Evolutionary conservation across 805 yeast genomes (phyloP), one percentile per base, ranked within the genome.

Genomic region (Candida verbasci): DNA sequence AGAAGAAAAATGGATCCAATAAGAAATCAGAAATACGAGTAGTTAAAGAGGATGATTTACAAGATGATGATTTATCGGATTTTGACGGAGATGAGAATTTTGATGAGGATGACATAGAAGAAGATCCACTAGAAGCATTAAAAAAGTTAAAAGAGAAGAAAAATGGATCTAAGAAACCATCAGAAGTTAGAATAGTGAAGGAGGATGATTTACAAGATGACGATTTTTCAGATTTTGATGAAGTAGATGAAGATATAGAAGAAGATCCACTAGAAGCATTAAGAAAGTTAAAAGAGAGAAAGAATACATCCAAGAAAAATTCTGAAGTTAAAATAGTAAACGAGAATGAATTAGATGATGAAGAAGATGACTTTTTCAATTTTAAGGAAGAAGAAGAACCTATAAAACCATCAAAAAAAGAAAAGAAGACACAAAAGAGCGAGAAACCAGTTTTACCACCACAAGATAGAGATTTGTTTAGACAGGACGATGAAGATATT

Each of bases 401-500:
- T 22, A 31, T 27, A 33, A 24, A 14, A 26, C 26, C 29, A 17
- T 34, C 34, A 28, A 21, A 34, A 20, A 28, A 36, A 25, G 35
- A 26, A 43, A 26, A 35, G 35, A n/a, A n/a, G n/a, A n/a, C n/a
- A n/a, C 37, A 38, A 40, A 39, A 31, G 25, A 36, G 31, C 9
- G 20, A 14, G 9, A 53, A 48, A 25, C 49, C 43, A 15, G 49
- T 46, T 23, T 43, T 5, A 24, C 54, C 7, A 38, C 67, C 74
- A 2, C 67, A 68, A 3, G 80, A 78, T 24, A 65, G 66, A 24
- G 75, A 72, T 5, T 58, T 71, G 23, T 51, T 74, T 46, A 60
- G 63, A 32, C 69, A 72, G 43, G 94, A 85, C 46, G 94, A 86
- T 41, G 80, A 76, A 39, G 95, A 89, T 37, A 80, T 85, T 60